Percentiles rank a stretch among this genome's conserved stretches.
Conservation (phyloP, 495 filamentous ascomycete genomes). For the Recurvomyces mirabilis region DNA sequence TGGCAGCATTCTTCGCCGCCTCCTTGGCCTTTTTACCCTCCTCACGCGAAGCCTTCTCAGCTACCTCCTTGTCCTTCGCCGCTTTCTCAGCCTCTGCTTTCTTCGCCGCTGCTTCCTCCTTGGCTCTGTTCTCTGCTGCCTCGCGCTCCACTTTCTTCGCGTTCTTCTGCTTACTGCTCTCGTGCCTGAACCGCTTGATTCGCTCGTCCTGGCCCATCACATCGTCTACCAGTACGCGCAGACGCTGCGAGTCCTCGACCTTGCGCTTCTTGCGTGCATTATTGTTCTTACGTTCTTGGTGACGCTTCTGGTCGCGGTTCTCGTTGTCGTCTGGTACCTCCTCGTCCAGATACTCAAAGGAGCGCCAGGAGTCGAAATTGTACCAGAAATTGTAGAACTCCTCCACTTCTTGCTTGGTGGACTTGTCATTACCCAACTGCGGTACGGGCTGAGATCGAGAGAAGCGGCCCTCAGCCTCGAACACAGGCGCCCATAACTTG, state of each 20-base stretch:
- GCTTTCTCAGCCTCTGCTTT: slow-evolving; percentile 68
- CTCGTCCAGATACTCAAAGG: slow-evolving; percentile 97
- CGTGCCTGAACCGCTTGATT: slow-evolving; percentile 91
- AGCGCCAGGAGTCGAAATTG: slow-evolving; percentile 95
- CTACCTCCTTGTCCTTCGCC: slow-evolving; percentile 72
- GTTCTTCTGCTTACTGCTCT: slow-evolving; percentile 84
- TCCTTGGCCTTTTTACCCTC: slow-evolving; percentile 95
- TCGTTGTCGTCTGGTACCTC: slow-evolving; percentile 98
- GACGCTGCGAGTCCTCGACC: slow-evolving; percentile 86
- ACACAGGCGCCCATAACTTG: slow-evolving; percentile 81
- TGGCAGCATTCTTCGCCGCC: slow-evolving; percentile 90
- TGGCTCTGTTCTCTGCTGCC: slow-evolving; percentile 72
- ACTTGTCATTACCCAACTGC: slow-evolving; percentile 70
- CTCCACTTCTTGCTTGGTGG: slow-evolving; percentile 77
- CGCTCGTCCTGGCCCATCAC: slow-evolving; percentile 72
- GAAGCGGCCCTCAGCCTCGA: slow-evolving; percentile 86
- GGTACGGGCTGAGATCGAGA: slow-evolving; percentile 82
- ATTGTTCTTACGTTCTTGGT: slow-evolving; percentile 94
- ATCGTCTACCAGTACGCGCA: slow-evolving; percentile 82
- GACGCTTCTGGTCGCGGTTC: slow-evolving; percentile 96
- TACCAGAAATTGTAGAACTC: slow-evolving; percentile 99
- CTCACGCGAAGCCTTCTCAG: slow-evolving; percentile 68
- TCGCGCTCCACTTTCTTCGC: slow-evolving; percentile 85
- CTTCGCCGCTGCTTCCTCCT: slow-evolving; percentile 65
- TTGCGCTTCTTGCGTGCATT: slow-evolving; percentile 98